Base-by-base conservation (phyloP, 305 asterid genomes). In the Stenogyne calaminthoides region DNA sequence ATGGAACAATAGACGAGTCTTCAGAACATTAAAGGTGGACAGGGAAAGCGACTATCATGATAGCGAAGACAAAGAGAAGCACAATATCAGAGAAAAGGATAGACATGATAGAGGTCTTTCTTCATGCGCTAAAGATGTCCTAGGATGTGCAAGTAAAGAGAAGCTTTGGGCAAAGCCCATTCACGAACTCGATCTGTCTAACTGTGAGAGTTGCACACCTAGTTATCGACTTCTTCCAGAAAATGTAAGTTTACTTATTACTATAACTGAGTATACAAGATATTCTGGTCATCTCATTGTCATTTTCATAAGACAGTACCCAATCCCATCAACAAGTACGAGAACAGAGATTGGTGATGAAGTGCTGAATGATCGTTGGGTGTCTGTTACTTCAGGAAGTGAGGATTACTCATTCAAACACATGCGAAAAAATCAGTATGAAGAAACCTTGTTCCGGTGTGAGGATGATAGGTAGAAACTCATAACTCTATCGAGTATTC, bases 381-480 rank as follows among this genome's bases (percentile, higher is more conserved):
- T 96, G 72, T 93, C 99, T 7, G 98, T 93, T 70, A 96, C 99
- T 61, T 96, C 98, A 69, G 99, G 99, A 78, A 96, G 98, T 80
- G 99, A 96, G 85, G 98, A 91, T 87, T 93, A 88, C 87, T 91
- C 99, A 42, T 93, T 93, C 85, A 96, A 96, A 84, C 98, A 96
- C 82, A 93, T 91, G 98, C 95, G 96, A 32, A 96, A 93, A 81
- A 96, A 96, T 84, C 98, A 93, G 83, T 96, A 96, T 78, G 99
- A 93, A 83, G 98, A 96, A 79, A 96, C 96, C 84, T 88, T 96
- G 92, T 91, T 89, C 69, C 93, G 97, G 25, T 96, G 99, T 79
- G 98, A 93, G 85, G 99, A 96, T 74, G 99, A 96, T 85, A 88
- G 98, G 99, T 93, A 78, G 70, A 84, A 71, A 12, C 49, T 78